Conservation (phyloP, 192 early-diverging fungal species). For the Rhizophagus clarus region DNA sequence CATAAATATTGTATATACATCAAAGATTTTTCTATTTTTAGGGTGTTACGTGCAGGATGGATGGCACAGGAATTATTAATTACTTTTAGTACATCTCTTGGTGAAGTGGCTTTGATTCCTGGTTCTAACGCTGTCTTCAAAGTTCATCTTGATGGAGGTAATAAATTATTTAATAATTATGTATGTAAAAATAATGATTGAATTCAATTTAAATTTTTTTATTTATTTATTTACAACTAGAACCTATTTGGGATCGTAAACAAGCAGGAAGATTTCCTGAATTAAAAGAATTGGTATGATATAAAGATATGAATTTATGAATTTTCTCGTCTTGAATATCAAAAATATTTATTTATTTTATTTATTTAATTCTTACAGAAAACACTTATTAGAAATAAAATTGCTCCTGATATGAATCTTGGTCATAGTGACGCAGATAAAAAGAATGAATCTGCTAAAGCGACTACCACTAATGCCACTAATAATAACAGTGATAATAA, state of each 20-base stretch:
- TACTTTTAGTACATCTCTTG: conserved; percentile 63
- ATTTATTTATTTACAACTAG: conserved; percentile 32
- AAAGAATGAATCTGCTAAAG: background rate
- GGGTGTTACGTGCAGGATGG: conserved; percentile 60
- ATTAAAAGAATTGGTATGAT: conserved; percentile 65
- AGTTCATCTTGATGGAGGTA: conserved; percentile 55
- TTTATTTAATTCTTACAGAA: conserved; percentile 40
- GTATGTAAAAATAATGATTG: conserved; percentile 19
- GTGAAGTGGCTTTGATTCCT: conserved; percentile 70
- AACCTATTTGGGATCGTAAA: conserved; percentile 66
- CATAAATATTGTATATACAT: background rate
- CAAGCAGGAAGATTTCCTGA: conserved; percentile 69
- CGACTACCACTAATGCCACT: background rate
- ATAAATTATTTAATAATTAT: conserved; percentile 26
- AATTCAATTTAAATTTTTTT: background rate
- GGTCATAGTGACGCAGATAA: conserved; percentile 62
- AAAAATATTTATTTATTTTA: background rate
- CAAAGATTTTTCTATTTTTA: background rate
- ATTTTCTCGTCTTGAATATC: background rate
- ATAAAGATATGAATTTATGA: background rate
- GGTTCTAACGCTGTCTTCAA: conserved; percentile 52
- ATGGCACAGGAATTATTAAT: conserved; percentile 70
- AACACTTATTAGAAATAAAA: conserved; percentile 63
- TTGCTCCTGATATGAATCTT: conserved; percentile 65
- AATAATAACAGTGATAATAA: background rate